Evolutionary conservation across 1,284 basidiomycete species (phyloP), one percentile per base, ranked within the genome.

Genomic region (Cutaneotrichosporon dermatis): DNA sequence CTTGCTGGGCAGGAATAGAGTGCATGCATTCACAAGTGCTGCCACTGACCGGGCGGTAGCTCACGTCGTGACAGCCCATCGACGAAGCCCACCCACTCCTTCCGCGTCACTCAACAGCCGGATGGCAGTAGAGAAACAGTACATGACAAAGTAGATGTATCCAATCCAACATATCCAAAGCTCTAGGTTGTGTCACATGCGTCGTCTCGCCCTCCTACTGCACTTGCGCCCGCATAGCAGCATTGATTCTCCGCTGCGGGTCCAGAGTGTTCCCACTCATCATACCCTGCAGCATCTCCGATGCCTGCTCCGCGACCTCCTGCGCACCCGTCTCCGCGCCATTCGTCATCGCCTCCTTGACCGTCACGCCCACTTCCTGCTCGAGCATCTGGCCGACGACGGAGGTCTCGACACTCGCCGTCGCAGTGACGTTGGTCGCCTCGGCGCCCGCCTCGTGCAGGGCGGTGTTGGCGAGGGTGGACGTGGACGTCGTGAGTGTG

Each of bases 271-370:
- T 49, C 33, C 46, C 46, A 33, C n/a, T 49, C 9, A 51, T 6
- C 9, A 41, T 39, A n/a, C 10, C 13, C 50, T 51, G 40, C 37
- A 63, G 69, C 2, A 69, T 48, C 36, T 73, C 68, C 2, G 55
- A 62, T 34, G 71, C 51, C 53, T 72, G 57, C 35, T 70, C 70
- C 46, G 68, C 55, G 40, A 71, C 63, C 36, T 69, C 68, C 62
- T 75, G 72, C 6, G 65, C 57, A 0, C 75, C 75, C 3, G 75
- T 75, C 63, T 76, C 72, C 12, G 60, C 61, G 2, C 73, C 73
- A 57, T 76, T 76, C 8, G 62, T 57, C 56, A 75, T 61, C 8
- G 65, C 72, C 42, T 74, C 72, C 13, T 57, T 57, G n/a, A 76
- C 52, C 1, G 69, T 69, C 9, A 66, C 56, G 1, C 71, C 71